A percentile compares a stretch with the other conserved stretches of the same genome.
These are phyloP conservation scores for Hanseniaspora gamundiae DNA, from an alignment of 1,139 yeast species.

Conservation along the genomic window DNA sequence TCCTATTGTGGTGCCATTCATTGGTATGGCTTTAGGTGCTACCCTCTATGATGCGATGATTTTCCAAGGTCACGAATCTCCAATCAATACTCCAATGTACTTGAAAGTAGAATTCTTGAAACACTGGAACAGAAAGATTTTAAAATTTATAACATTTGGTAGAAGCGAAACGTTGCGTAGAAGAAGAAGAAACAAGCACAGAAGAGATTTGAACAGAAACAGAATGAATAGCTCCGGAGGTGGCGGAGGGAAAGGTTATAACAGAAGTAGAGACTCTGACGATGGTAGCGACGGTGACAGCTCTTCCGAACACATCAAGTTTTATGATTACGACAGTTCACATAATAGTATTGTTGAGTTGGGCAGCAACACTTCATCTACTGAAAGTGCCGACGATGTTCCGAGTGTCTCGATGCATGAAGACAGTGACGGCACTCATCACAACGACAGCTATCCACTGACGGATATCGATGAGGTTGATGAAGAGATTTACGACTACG, in stretches of 20 bases:
- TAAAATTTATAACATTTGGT: conserved; percentile 3
- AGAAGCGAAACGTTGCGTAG: conserved; percentile 4
- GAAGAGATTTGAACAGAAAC: conserved; percentile 4
- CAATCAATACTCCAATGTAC: conserved; percentile 30
- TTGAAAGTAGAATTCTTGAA: conserved; percentile 4
- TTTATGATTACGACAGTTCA: conserved; percentile 2
- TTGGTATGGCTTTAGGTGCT: conserved; percentile 35
- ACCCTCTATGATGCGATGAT: conserved; percentile 34
- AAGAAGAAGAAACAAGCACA: conserved; percentile 14
- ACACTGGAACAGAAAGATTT: conserved; percentile 3
- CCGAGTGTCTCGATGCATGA: not conserved
- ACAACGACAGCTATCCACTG: not conserved
- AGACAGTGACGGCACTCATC: not conserved
- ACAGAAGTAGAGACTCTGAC: not conserved
- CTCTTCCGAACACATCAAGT: not conserved
- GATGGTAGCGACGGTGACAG: conserved; percentile 6
- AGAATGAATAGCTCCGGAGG: not conserved
- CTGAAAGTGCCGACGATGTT: not conserved
- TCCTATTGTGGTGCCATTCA: conserved; percentile 34
- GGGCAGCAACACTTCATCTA: not conserved
- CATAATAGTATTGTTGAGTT: not conserved
- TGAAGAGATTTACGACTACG: not conserved
- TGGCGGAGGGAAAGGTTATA: not conserved
- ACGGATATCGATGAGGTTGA: not conserved
- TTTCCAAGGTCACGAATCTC: conserved; percentile 38